Evolutionary conservation across 2,329 filamentous ascomycete species (phyloP).

Genomic region (Escovopsis sp.): DNA sequence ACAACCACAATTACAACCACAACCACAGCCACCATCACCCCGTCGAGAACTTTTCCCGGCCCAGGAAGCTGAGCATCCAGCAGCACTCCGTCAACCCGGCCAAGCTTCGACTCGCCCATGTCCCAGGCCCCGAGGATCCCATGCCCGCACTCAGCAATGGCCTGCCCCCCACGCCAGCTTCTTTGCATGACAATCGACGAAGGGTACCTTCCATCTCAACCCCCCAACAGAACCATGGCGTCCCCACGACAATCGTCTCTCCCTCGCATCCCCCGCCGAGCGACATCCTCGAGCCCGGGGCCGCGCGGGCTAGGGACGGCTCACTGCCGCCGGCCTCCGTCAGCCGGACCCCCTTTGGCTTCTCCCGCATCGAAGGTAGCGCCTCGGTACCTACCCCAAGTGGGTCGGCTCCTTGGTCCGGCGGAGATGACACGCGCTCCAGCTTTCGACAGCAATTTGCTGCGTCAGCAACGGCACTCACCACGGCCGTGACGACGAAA

Average conservation of each 20-base stretch:
- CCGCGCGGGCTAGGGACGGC: constrained; percentile 16
- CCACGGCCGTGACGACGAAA: constrained; percentile 48
- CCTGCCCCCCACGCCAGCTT: constrained; percentile 13
- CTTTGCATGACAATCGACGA: constrained; percentile 22
- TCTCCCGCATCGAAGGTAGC: constrained; percentile 20
- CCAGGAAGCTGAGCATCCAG: constrained; percentile 38
- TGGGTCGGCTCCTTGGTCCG: constrained; percentile 30
- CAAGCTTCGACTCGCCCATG: constrained; percentile 16
- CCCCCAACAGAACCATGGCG: constrained; percentile 29
- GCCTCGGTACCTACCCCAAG: constrained; percentile 20
- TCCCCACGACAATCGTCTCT: constrained; percentile 25
- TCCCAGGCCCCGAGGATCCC: constrained; percentile 15
- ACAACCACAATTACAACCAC: too few species aligned
- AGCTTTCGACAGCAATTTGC: constrained; percentile 44
- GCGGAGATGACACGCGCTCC: constrained; percentile 37
- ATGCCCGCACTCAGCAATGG: constrained; percentile 16
- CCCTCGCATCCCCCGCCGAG: constrained; percentile 23
- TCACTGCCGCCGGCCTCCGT: constrained; percentile 12
- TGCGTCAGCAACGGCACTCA: constrained; percentile 37
- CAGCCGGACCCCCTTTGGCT: constrained; percentile 15
- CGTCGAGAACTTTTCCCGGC: constrained; percentile 46
- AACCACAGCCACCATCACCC: constrained; percentile 16
- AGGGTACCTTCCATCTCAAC: constrained; percentile 35
- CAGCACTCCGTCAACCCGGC: constrained; percentile 23
- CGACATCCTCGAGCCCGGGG: constrained; percentile 24